Percentiles rank a stretch among this genome's conserved stretches.
phyloP scores from a whole-genome alignment of 306 rosid genomes.

The Cotoneaster glaucophyllus region DNA sequence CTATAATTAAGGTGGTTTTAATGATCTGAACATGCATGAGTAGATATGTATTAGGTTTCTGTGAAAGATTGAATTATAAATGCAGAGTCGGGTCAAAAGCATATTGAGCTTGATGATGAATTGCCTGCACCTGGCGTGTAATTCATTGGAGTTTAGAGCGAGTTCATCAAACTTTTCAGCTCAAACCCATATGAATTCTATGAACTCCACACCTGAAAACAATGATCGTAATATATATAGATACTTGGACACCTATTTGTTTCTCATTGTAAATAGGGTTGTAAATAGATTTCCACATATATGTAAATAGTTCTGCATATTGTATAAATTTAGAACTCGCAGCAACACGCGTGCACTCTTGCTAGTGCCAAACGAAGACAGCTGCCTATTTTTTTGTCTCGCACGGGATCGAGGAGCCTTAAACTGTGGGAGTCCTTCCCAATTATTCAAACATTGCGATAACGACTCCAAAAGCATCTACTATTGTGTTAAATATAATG shows the following conservation, averaged over 20 bases:
- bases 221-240: slow-evolving; percentile 85
- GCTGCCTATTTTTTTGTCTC: no score
- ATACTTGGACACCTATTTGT: slow-evolving; percentile 28
- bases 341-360: no score
- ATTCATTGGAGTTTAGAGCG: slow-evolving; percentile 77
- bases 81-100: slow-evolving; percentile 95
- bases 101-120: slow-evolving; percentile 65
- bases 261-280: no score
- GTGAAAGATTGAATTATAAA: slow-evolving; percentile 24
- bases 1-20: not conserved
- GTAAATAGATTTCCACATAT: no score
- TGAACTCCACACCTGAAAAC: slow-evolving; percentile 37
- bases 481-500: no score
- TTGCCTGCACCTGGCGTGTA: slow-evolving; percentile 81
- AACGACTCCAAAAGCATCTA: no score
- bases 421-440: no score
- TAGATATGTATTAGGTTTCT: slow-evolving; percentile 14
- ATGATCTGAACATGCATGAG: slow-evolving; percentile 33
- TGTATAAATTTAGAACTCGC: no score
- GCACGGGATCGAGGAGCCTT: no score
- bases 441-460: no score
- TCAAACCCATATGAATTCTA: slow-evolving; percentile 46
- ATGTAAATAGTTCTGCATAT: no score
- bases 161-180: slow-evolving; percentile 68
- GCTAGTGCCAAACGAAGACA: no score